A percentile compares a stretch with the other conserved stretches of the same genome.
Conservation (phyloP, 2,329 filamentous ascomycete species). For the Trichophaea hybrida region DNA sequence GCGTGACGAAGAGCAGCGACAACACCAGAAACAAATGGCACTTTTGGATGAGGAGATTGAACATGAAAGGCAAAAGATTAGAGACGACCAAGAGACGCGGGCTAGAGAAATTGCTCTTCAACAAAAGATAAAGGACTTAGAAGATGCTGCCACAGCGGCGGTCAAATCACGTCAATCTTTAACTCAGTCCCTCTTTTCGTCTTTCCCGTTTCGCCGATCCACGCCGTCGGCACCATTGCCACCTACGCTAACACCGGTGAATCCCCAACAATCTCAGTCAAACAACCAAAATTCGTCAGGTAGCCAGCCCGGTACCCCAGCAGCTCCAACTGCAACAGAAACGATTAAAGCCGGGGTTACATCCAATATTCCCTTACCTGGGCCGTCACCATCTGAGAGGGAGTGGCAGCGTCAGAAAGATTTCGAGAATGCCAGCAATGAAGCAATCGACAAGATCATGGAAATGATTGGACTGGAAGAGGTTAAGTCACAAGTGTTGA, state of each 20-base stretch:
- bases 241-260: conserved; percentile 1
- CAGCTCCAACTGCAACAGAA: background rate
- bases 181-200: background rate
- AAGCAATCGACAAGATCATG: conserved; percentile 50
- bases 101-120: conserved; percentile 35
- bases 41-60: conserved; percentile 43
- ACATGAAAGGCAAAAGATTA: conserved; percentile 34
- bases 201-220: background rate
- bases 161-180: background rate
- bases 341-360: conserved; percentile 11
- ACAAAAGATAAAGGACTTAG: conserved; percentile 38
- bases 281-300: background rate
- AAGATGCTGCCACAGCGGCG: conserved; percentile 18
- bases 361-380: background rate
- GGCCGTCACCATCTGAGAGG: conserved; percentile 22
- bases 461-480: conserved; percentile 55
- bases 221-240: background rate
- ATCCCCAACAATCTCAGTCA: too few relatives aligned
- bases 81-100: conserved; percentile 35
- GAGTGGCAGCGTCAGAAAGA: conserved; percentile 51
- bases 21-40: conserved; percentile 36
- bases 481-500: conserved; percentile 50
- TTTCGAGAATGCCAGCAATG: conserved; percentile 38
- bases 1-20: conserved; percentile 34
- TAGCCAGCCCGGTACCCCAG: background rate